Evolutionary conservation across 768 basidiomycete species (phyloP).

Genomic region (Dendrothele bispora): DNA sequence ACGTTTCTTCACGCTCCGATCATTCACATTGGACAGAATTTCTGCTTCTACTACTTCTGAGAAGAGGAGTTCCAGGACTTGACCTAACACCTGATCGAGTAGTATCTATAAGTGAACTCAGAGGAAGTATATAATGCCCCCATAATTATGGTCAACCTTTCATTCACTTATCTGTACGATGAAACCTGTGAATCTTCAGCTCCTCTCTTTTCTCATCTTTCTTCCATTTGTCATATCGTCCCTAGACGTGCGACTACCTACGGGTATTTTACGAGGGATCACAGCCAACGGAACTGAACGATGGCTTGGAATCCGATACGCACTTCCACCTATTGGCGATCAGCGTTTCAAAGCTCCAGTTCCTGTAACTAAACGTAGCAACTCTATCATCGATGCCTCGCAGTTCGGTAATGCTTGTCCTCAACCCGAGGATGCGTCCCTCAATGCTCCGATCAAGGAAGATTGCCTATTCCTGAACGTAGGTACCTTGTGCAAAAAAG

Average conservation of each 20-base stretch:
- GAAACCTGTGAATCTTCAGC: background rate
- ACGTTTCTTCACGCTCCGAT: too few relatives aligned
- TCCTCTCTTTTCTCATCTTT: background rate
- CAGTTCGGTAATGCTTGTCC: slow-evolving; percentile 57
- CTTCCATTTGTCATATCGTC: slow-evolving; percentile 1
- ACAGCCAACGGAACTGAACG: slow-evolving; percentile 46
- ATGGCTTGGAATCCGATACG: slow-evolving; percentile 66
- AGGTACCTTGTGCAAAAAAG: slow-evolving; percentile 4
- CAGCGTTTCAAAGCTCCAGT: slow-evolving; percentile 61
- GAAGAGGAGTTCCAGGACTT: too few relatives aligned
- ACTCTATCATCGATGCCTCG: slow-evolving; percentile 39
- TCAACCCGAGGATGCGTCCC: slow-evolving; percentile 33
- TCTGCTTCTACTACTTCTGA: too few relatives aligned
- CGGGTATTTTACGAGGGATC: slow-evolving; percentile 49
- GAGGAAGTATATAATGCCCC: background rate
- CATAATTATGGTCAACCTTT: background rate
- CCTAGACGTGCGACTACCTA: slow-evolving; percentile 39
- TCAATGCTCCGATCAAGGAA: slow-evolving; percentile 48
- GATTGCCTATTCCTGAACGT: slow-evolving; percentile 60
- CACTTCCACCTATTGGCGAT: slow-evolving; percentile 51
- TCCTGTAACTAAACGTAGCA: slow-evolving; percentile 29
- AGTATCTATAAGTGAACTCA: too few relatives aligned
- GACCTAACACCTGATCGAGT: too few relatives aligned
- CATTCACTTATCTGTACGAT: background rate
- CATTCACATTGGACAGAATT: too few relatives aligned